A percentile compares a stretch with the other conserved stretches of the same genome.
Evolutionary conservation across 2,329 filamentous ascomycete genomes (phyloP).

Genomic region (Fusarium nematophilum): DNA sequence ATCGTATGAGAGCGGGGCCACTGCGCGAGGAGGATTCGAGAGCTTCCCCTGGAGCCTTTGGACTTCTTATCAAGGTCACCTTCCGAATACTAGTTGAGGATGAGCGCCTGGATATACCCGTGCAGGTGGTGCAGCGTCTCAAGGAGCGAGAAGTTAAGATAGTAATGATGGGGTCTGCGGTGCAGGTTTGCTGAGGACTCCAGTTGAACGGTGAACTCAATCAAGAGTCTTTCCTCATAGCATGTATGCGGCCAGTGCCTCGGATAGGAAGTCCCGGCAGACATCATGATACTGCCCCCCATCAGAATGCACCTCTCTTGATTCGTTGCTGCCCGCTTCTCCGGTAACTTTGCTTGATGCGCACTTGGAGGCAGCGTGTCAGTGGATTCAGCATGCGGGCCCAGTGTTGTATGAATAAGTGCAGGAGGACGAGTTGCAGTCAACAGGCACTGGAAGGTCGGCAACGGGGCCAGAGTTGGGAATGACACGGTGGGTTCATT

Average conservation of each 20-base stretch:
- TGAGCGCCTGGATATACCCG: constrained; percentile 40
- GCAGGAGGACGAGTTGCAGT: constrained; percentile 31
- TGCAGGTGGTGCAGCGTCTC: constrained; percentile 36
- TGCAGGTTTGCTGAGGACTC: too few species aligned
- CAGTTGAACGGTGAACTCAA: too few species aligned
- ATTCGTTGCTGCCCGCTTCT: constrained; percentile 44
- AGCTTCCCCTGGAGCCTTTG: constrained; percentile 47
- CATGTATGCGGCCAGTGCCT: constrained; percentile 46
- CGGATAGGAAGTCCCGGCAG: constrained; percentile 43
- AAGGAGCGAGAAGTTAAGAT: constrained; percentile 34
- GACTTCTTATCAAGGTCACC: constrained; percentile 41
- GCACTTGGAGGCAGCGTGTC: constrained; percentile 36
- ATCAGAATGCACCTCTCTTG: constrained; percentile 46
- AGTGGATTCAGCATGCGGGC: constrained; percentile 48
- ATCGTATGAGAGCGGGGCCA: not conserved
- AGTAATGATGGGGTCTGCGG: constrained; percentile 47
- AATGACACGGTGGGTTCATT: constrained; percentile 47
- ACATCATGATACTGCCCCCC: constrained; percentile 17
- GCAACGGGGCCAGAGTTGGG: constrained; percentile 36
- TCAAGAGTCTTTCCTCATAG: too few species aligned
- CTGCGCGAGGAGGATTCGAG: constrained; percentile 29
- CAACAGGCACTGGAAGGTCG: constrained; percentile 31
- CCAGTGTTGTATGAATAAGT: constrained; percentile 35
- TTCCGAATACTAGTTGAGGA: constrained; percentile 44
- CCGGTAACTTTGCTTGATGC: constrained; percentile 33